Conservation (phyloP, 768 basidiomycete genomes). For the Coprinellus aureogranulatus region DNA sequence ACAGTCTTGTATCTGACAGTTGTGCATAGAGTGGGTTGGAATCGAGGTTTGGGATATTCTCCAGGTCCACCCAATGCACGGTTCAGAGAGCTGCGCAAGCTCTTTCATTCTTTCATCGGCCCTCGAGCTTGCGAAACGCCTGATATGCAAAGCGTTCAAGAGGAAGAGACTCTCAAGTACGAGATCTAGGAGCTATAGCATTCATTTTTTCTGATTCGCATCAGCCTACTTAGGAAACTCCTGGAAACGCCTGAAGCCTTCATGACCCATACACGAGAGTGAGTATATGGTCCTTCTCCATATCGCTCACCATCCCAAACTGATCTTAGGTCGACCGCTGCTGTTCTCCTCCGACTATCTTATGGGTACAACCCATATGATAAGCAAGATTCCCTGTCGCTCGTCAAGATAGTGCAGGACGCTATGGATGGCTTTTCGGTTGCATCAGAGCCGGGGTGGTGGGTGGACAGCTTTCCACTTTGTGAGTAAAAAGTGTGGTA, state of each 20-base stretch:
- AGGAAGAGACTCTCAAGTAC: conserved; percentile 15
- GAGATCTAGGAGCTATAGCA: background rate
- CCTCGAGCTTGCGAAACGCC: conserved; percentile 21
- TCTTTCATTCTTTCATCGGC: conserved; percentile 33
- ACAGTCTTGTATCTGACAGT: background rate
- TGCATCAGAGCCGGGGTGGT: conserved; percentile 33
- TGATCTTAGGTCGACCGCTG: conserved; percentile 17
- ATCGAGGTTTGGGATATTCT: conserved; percentile 32
- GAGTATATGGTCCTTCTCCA: background rate
- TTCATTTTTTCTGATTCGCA: background rate
- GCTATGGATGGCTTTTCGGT: conserved; percentile 32
- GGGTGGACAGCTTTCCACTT: conserved; percentile 28
- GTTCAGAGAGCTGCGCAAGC: conserved; percentile 32
- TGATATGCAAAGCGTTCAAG: conserved; percentile 16
- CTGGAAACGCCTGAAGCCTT: conserved; percentile 13
- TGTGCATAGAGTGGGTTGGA: conserved; percentile 29
- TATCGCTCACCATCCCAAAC: background rate
- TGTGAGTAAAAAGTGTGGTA: conserved; percentile 14
- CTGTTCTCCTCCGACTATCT: conserved; percentile 20
- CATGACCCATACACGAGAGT: conserved; percentile 15
- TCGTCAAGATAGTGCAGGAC: conserved; percentile 32
- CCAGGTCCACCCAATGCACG: conserved; percentile 28
- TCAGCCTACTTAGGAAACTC: conserved; percentile 11
- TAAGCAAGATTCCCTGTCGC: conserved; percentile 16
- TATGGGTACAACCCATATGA: conserved; percentile 23